Base-by-base conservation (phyloP, 1,139 yeast species). In the Suhomyces panamericanus region DNA sequence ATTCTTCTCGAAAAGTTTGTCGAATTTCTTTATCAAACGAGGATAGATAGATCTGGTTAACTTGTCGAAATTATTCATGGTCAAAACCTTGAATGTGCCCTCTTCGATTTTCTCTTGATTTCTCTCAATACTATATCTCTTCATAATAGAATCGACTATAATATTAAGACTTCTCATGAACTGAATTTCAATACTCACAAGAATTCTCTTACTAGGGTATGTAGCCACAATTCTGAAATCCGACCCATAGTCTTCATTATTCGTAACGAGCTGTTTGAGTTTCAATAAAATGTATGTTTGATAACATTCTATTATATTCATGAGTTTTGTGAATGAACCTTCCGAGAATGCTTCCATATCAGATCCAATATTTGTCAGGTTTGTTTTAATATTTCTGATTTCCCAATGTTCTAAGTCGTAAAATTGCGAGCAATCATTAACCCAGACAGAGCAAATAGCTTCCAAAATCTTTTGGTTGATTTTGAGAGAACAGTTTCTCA, bases 81-180 rank as follows among this genome's bases (percentile, higher is more conserved):
- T 71, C 41, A 74, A 58, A 2, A 74, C 67, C 49, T 74, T 73
- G 56, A 61, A 74, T 9, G 64, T 58, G 32, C 66, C 67, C 13
- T 64, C 61, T 32, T 60, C 64, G 30, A 57, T 50, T 11, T 49
- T 48, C 4, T 51, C 51, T 20, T 54, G 55, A 14, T 53, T 51
- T 44, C 70, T 58, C 48, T 74, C 78, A 11, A 69, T 57, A 31
- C 63, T 64, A 49, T 71, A 74, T 49, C 62, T 70, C 49, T 77
- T 73, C 55, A 80, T 63, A 32, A 78, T 69, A 7, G 80, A 70
- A 49, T 80, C 82, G 12, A 78, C 54, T 3, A 78, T 61, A 6
- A 75, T 66, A 43, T 76, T 77, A 58, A 80, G 69, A 14, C 83
- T 76, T 42, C 74, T 60, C 51, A 78, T 63, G 50, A 80, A 78